Base-by-base conservation (phyloP, 208 protist species). In the Vickermania spadyakhi region DNA sequence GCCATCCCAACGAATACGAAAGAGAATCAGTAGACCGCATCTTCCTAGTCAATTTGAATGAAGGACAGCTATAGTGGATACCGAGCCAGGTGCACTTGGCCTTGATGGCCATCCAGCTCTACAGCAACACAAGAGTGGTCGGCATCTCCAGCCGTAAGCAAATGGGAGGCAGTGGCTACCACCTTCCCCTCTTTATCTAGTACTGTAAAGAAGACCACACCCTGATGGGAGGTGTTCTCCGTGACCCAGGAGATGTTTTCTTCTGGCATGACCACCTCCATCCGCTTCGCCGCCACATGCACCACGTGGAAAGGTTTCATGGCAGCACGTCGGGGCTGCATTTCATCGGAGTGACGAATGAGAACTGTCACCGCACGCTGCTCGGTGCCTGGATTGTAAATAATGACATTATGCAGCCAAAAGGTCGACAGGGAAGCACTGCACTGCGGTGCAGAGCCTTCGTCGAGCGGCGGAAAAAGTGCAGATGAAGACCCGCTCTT, bases 201-300 rank as follows among this genome's bases (percentile, higher is more conserved):
- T 18, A 68, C 36, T 18, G 57, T 56, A 62, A 77, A 77, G 58
- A 62, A 73, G 56, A 77, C 13, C 5, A 69, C 61, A 31, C 49
- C 53, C 14, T 56, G 61, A 3, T 60, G 27, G 2, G 61, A 26
- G 23, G 30, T 52, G 26, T 67, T 14, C 0, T 55, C 28, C 7
- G 29, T 25, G n/a, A 53, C 28, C 65, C 60, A 69, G 29, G 54
- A 45, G 18, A 69, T 18, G 13, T 28, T 42, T 13, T 4, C 26
- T 4, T 30, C 21, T 28, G 71, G 71, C 31, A 72, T 64, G 25
- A 25, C 55, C 1, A 73, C 45, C 18, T 62, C 56, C 55, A 77
- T 67, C n/a, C 62, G 31, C 22, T 36, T 55, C 31, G 66, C 71
- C 29, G 66, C 66, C 45, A 68, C 30, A 27, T 26, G 36, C 50